Conservation (phyloP, 192 early-diverging fungal species). For the Coemansia sp. region DNA sequence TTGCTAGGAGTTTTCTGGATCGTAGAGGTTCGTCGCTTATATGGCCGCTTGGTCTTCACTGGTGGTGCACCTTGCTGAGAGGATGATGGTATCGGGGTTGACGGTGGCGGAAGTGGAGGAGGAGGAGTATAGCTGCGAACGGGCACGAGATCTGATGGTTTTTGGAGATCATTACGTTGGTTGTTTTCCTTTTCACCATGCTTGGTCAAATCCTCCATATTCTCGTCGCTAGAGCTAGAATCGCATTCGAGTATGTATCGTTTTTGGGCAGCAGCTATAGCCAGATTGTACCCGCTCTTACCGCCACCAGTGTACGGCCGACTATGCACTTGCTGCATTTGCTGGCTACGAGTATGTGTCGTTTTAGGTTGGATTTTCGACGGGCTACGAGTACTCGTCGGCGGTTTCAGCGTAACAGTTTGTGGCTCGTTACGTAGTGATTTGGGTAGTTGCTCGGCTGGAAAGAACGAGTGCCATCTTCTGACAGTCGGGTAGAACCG, state of each 20-base stretch:
- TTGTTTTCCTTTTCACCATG: neutral
- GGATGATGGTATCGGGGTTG: neutral
- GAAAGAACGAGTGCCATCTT: conserved; percentile 35
- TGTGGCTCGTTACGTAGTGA: neutral
- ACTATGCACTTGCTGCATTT: neutral
- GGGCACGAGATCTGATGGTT: neutral
- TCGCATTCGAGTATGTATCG: conserved; percentile 4
- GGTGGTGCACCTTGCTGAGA: neutral
- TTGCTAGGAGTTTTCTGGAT: conserved; percentile 5
- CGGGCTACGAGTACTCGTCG: neutral
- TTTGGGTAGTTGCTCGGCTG: conserved; percentile 7
- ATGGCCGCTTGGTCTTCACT: conserved; percentile 14
- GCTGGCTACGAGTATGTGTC: neutral
- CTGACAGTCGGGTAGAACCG: conserved; percentile 25
- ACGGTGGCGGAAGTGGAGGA: neutral
- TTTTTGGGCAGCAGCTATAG: conserved; percentile 19
- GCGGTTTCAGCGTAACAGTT: neutral
- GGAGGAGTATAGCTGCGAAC: conserved; percentile 8
- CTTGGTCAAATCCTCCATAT: conserved; percentile 2
- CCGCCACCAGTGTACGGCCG: conserved; percentile 18
- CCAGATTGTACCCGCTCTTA: conserved; percentile 38
- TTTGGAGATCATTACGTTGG: neutral
- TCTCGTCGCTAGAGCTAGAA: neutral
- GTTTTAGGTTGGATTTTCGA: neutral
- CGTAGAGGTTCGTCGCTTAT: neutral